Base-by-base conservation (phyloP, 1,284 basidiomycete genomes). In the Moesziomyces sp. region DNA sequence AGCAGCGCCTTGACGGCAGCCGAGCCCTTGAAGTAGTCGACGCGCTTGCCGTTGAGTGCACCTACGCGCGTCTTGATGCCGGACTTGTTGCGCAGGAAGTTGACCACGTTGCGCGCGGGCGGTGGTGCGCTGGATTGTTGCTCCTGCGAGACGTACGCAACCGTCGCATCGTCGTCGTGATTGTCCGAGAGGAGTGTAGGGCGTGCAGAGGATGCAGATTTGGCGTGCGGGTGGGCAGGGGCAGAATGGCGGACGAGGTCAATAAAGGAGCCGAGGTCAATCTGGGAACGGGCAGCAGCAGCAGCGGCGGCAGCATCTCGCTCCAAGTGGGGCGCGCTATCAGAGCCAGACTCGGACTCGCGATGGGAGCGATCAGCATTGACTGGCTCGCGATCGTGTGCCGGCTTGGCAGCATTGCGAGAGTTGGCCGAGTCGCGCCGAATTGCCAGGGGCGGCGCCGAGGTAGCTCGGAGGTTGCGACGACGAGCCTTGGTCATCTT, bases 21-120 rank as follows among this genome's bases (percentile, higher is more conserved):
- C 7, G 74, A 76, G 21, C 82, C 96, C 87, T 96, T 98, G 88
- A 99, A 99, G 86, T 98, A 98, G 85, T 98, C 96, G 59, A 95
- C 88, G 49, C 96, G 91, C 85, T 97, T 97, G 42, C 96, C 97
- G 79, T 93, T 93, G 81, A 98, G 86, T 8, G 94, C 91, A 42
- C 96, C 96, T 5, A 92, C 90, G 71, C 93, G 89, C 60, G 91
- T 90, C 87, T 97, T 97, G 81, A 97, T 90, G 14, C 93, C 93
- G 28, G 93, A 88, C 47, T 78, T 82, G 66, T 73, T 76, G 52
- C 82, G 78, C 26, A 83, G 69, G 56, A 82, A 83, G 58, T 80
- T 74, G 63, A 81, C 78, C 5, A 83, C 61, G 49, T 72, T 69
- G 5, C 79, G 60, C 35, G 68, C 76, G 35, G 76, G 67, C 0